Evolutionary conservation across 257 asterid species (phyloP).

Genomic region (Solanum etuberosum): DNA sequence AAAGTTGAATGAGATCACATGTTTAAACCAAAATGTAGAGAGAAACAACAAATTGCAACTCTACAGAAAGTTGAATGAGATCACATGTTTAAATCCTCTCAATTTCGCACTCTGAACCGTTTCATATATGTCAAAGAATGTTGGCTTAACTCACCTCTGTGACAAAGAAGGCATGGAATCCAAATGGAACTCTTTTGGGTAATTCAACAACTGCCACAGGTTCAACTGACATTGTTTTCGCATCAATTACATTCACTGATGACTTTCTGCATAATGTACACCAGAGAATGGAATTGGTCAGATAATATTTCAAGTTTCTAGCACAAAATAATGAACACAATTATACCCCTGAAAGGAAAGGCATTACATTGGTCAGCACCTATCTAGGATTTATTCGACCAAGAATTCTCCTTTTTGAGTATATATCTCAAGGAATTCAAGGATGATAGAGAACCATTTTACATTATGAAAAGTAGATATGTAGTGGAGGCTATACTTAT

Average conservation of each 20-base stretch:
- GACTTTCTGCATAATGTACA: conserved; percentile 49
- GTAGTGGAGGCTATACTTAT: not conserved
- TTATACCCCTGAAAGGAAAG: not conserved
- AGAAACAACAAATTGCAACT: not conserved
- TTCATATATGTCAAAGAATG: not conserved
- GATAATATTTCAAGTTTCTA: not conserved
- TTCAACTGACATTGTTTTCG: conserved; percentile 83
- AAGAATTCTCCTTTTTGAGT: not conserved
- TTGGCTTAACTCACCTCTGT: conserved; percentile 39
- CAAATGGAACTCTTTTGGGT: conserved; percentile 82
- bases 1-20: not conserved
- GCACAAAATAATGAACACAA: not conserved
- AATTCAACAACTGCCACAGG: conserved; percentile 81
- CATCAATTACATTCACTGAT: conserved; percentile 75
- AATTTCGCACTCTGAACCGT: not conserved
- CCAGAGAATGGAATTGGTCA: not conserved
- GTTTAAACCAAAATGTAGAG: not conserved
- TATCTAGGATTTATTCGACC: not conserved
- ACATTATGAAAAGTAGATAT: not conserved
- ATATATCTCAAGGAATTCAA: not conserved
- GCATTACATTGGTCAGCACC: not conserved
- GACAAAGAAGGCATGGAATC: conserved; percentile 92
- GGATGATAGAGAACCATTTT: not conserved
- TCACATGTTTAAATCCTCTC: not conserved
- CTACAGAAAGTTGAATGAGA: not conserved